Base-by-base conservation (phyloP, 2,329 filamentous ascomycete genomes). In the Trichoderma oligosporum region DNA sequence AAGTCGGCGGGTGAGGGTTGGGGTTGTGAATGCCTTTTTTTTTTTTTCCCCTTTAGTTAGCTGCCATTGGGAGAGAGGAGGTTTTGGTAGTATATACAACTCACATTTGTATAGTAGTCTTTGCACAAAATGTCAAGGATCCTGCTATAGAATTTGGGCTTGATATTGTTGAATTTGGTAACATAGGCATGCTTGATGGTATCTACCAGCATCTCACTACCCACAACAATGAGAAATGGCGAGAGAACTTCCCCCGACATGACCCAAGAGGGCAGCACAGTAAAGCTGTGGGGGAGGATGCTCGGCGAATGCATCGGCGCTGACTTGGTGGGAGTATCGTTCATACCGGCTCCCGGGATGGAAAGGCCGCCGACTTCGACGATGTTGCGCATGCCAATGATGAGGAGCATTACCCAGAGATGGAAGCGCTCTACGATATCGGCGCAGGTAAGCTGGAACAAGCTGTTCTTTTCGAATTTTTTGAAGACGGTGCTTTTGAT, bases 401-500 rank as follows among this genome's bases (percentile, higher is more conserved):
- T 97, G 61, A 94, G 82, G 1, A 99, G 81, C 87, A 99, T 97
- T 45, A 99, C 83, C 91, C 93, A 97, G 1, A 99, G 82, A 68
- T 99, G 94, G 66, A 99, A 99, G 1, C 94, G 85, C 73, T 99
- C 94, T 1, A 99, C 94, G 31, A 99, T 87, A 69, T 99, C 94
- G 4, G 94, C 93, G 63, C 94, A 99, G 0, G 93, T 96, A 12
- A 99, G 80, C 70, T 99, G 94, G 69, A 99, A 99, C 0, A 96
- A 77, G 63, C 96, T 97, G 68, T 99, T 94, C 71, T 97, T 97
- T 66, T 99, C 94, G 62, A 97, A 96, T 60, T 93, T 94, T 76
- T 99, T 97, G 78, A 99, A 99, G 1, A 99, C 95, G 0, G 92
- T 95, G 60, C 90, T 90, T 69, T 99, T 99, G 78, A 99, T 96